Evolutionary conservation across 768 basidiomycete species (phyloP), one percentile per base, ranked within the genome.

Genomic region (Boletus eberwhitei): DNA sequence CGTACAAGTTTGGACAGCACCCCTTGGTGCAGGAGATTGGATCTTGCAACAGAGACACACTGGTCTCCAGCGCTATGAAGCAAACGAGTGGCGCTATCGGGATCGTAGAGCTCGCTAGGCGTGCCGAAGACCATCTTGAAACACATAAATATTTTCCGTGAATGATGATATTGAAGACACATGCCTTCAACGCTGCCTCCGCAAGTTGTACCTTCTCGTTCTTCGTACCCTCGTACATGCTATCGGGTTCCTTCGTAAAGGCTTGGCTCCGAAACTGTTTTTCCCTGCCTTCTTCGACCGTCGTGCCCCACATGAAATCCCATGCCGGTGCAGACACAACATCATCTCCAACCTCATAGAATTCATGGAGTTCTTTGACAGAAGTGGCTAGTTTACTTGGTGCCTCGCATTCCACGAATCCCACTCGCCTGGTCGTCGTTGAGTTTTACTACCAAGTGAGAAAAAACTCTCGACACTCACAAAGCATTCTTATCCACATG

Each of bases 401-500:
- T 55, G 54, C 64, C 61, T 69, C 77, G 61, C 67, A 71, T 58
- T 84, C 77, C 43, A 77, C 73, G 61, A 84, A 83, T 17, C 85
- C 86, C 52, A 87, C 83, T 17, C 86, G 83, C 57, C 87, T 88
- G 29, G 24, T 29, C 5, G 22, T 11, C 36, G n/a, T 59, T 69
- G 53, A 64, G 59, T 32, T 58, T 39, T 45, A 44, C n/a, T 11
- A 40, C n/a, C n/a, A n/a, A n/a, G 24, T 45, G 14, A 31, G 12
- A 24, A 35, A 52, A 13, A 31, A n/a, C n/a, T 48, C 26, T 32
- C n/a, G 8, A 35, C 3, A 80, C 92, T 72, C 64, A 95, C 94
- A 97, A 61, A 2, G 87, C 84, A 66, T 85, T 86, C 72, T 97
- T 97, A 66, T 95, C 90, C 31, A 97, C 76, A 62, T 91, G 81